Evolutionary conservation across 305 asterid species (phyloP).

Genomic region (Coffea humblotiana): DNA sequence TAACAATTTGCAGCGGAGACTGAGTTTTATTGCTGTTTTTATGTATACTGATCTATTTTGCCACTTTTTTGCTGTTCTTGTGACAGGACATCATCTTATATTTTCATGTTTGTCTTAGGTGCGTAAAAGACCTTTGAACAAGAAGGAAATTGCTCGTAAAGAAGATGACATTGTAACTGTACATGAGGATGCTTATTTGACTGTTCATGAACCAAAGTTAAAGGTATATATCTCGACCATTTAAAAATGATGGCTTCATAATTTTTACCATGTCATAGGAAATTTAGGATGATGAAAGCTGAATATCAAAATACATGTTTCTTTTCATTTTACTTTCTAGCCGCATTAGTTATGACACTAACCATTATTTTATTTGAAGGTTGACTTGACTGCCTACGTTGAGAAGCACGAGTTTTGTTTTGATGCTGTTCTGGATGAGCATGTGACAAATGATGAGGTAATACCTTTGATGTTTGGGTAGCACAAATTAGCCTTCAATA

Average conservation of each 20-base stretch:
- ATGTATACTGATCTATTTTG: not conserved
- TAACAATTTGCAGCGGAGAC: not conserved
- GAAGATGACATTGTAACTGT: slow-evolving; percentile 96
- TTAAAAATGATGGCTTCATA: slow-evolving; percentile 6
- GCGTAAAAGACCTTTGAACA: slow-evolving; percentile 96
- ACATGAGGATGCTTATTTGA: slow-evolving; percentile 64
- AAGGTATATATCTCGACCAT: slow-evolving; percentile 53
- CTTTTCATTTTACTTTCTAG: not conserved
- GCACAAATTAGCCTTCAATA: not conserved
- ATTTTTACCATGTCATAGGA: not conserved
- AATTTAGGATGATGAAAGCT: not conserved
- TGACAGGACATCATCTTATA: not conserved
- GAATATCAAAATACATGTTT: not conserved
- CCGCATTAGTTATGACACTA: slow-evolving; percentile 19
- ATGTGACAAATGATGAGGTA: slow-evolving; percentile 98
- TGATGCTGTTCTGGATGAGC: slow-evolving; percentile 95
- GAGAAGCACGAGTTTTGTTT: slow-evolving; percentile 98
- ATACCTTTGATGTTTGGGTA: slow-evolving; percentile 8
- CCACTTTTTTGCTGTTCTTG: not conserved
- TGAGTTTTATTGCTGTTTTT: not conserved
- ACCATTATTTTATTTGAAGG: slow-evolving; percentile 52
- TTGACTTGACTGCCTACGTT: slow-evolving; percentile 97
- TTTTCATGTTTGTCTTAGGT: slow-evolving; percentile 51
- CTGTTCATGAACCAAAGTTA: slow-evolving; percentile 92
- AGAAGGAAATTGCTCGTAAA: slow-evolving; percentile 87